Conservation (phyloP, 176 grass and related monocot genomes). For the Triticum monococcum region DNA sequence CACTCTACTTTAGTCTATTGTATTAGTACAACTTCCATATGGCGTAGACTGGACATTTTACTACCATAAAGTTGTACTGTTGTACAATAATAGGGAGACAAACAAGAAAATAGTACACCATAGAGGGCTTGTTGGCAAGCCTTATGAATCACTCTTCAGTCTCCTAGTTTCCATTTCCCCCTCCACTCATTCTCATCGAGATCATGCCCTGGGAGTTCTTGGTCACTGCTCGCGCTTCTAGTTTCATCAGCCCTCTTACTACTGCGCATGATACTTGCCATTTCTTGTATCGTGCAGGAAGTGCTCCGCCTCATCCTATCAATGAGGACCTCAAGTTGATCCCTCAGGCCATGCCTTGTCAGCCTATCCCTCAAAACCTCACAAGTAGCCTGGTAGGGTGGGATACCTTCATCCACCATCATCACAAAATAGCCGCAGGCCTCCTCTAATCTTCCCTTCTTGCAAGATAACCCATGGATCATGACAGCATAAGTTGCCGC, state of each 20-base stretch:
- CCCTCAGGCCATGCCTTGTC: conserved; percentile 50
- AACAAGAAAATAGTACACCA: conserved; percentile 17
- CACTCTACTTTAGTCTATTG: not conserved
- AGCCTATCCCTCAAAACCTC: conserved; percentile 71
- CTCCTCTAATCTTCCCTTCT: conserved; percentile 71
- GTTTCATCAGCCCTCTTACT: conserved; percentile 37
- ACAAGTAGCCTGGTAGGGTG: conserved; percentile 80
- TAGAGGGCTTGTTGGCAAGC: not conserved
- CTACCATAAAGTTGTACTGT: conserved; percentile 17
- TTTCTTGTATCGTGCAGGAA: conserved; percentile 70
- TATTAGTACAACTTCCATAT: not conserved
- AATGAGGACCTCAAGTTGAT: conserved; percentile 50
- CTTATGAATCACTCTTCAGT: not conserved
- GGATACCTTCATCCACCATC: conserved; percentile 89
- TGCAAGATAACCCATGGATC: conserved; percentile 81
- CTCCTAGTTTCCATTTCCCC: conserved; percentile 42
- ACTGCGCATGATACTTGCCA: conserved; percentile 53
- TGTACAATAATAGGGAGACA: conserved; percentile 1
- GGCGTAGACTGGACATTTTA: not conserved
- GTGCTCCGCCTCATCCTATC: conserved; percentile 78
- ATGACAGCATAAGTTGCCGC: conserved; percentile 76
- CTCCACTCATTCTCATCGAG: conserved; percentile 30
- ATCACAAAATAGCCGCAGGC: conserved; percentile 79
- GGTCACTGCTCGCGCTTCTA: not conserved
- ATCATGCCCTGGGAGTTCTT: conserved; percentile 8